These are phyloP conservation scores for Colletotrichum sp. DNA, from an alignment of 2,329 filamentous ascomycete genomes.

Conservation along the genomic window DNA sequence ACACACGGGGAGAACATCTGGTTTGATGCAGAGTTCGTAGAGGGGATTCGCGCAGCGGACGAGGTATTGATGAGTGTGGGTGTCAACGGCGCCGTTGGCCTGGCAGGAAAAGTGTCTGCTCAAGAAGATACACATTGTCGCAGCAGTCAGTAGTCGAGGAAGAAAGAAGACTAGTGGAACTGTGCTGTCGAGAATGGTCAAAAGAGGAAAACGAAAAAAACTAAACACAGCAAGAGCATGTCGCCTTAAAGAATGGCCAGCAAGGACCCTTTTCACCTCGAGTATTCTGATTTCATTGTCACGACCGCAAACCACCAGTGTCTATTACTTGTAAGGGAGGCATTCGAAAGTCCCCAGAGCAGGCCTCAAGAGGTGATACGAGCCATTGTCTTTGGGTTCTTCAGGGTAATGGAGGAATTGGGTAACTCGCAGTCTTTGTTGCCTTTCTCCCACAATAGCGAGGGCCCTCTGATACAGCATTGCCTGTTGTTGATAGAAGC, in stretches of 20 bases:
- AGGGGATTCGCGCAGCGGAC: slow-evolving; percentile 13
- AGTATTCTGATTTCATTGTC: neutral
- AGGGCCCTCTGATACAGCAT: neutral
- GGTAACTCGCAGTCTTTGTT: neutral
- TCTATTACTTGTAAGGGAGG: neutral
- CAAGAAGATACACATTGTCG: slow-evolving; percentile 12
- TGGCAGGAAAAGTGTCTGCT: neutral
- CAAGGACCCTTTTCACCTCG: neutral
- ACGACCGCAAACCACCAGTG: neutral
- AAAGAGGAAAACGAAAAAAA: neutral
- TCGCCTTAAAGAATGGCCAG: neutral
- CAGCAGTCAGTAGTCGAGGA: neutral
- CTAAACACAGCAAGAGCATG: neutral
- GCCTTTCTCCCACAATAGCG: neutral
- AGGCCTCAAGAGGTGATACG: neutral
- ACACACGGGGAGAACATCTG: neutral
- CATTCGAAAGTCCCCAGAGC: neutral
- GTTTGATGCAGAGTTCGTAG: neutral
- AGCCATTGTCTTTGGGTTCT: neutral
- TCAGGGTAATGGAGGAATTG: neutral
- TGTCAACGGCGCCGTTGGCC: neutral
- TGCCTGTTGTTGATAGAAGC: neutral
- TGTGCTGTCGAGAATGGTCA: neutral
- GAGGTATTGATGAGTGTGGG: neutral
- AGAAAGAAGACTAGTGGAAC: neutral